Percentiles rank a stretch among this genome's conserved stretches.
Evolutionary conservation across 2,329 filamentous ascomycete species (phyloP).

Genomic region (Neonectria ditissima): DNA sequence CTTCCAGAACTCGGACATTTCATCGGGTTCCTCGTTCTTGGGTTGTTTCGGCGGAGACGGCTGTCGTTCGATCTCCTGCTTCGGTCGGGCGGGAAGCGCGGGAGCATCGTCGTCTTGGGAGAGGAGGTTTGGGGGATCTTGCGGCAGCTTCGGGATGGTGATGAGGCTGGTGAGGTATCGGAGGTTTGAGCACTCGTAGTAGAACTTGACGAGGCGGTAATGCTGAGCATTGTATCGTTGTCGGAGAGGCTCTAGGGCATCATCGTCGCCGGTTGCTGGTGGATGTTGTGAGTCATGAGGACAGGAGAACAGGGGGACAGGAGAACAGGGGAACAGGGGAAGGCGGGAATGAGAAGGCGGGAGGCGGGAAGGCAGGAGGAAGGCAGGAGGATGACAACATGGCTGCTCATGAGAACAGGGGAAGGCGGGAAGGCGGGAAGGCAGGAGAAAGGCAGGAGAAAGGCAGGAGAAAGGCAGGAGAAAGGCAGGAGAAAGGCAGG

Average conservation of each 20-base stretch:
- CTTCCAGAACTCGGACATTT: constrained; percentile 99
- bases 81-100: constrained; percentile 83
- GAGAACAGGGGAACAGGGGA: too few relatives aligned
- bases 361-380: too few relatives aligned
- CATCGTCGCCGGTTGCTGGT: constrained; percentile 88
- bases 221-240: constrained; percentile 95
- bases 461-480: too few relatives aligned
- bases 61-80: constrained; percentile 75
- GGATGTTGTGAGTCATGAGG: constrained; percentile 34
- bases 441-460: too few relatives aligned
- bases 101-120: constrained; percentile 87
- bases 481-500: too few relatives aligned
- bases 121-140: constrained; percentile 91
- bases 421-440: too few relatives aligned
- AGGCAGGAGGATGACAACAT: too few relatives aligned
- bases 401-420: too few relatives aligned
- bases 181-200: constrained; percentile 98
- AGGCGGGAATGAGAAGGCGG: too few relatives aligned
- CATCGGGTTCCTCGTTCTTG: constrained; percentile 84
- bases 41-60: constrained; percentile 77
- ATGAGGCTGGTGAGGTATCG: constrained; percentile 97
- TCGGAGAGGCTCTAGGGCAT: constrained; percentile 88
- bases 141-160: constrained; percentile 93
- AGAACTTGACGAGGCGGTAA: constrained; percentile 96
- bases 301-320: too few relatives aligned